These are phyloP conservation scores for Alternaria alternata DNA, from an alignment of 2,329 filamentous ascomycete species.

Conservation along the genomic window DNA sequence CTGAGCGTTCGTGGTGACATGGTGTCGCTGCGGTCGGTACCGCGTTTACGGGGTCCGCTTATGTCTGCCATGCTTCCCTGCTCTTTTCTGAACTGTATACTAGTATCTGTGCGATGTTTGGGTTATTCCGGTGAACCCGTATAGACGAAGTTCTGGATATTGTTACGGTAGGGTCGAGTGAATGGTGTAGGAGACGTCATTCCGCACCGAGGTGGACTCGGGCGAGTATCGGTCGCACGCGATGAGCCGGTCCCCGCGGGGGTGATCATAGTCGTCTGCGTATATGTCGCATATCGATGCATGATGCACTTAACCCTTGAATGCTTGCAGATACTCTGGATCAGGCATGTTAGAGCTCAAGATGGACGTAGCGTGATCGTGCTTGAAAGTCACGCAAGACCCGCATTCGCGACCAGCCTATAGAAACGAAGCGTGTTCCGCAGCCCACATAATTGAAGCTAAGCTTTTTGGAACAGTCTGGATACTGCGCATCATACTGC, in stretches of 20 bases:
- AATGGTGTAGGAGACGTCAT: conserved; percentile 5
- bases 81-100: background rate
- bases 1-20: conserved; percentile 2
- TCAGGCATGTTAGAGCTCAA: background rate
- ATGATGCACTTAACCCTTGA: background rate
- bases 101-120: background rate
- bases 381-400: conserved; percentile 5
- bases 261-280: background rate
- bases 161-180: background rate
- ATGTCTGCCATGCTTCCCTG: conserved; percentile 3
- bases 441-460: background rate
- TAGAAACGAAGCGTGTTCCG: conserved; percentile 7
- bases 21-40: conserved; percentile 8
- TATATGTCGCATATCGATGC: background rate
- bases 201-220: conserved; percentile 1
- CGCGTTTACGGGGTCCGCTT: conserved; percentile 23
- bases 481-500: background rate
- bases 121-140: background rate
- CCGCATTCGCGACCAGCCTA: conserved; percentile 7
- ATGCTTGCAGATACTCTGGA: background rate
- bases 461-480: background rate
- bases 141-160: background rate
- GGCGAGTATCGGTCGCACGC: conserved; percentile 6
- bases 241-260: conserved; percentile 6
- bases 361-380: background rate